These are phyloP conservation scores for Baudoinia panamericana DNA, from an alignment of 495 filamentous ascomycete genomes.

Conservation along the genomic window DNA sequence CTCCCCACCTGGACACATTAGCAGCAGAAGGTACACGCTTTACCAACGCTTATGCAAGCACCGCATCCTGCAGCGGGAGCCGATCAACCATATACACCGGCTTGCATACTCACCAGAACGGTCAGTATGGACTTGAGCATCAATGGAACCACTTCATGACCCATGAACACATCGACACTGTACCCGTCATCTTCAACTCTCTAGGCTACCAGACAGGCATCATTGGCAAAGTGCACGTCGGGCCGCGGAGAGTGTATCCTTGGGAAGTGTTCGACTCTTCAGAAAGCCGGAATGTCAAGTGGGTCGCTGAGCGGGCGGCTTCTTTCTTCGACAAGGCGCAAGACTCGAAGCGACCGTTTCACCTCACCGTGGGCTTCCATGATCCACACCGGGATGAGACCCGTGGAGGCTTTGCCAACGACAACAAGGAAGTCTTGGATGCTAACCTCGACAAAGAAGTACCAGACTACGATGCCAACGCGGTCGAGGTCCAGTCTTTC, in stretches of 20 bases:
- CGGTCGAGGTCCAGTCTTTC: slow-evolving; percentile 29
- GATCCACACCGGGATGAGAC: slow-evolving; percentile 35
- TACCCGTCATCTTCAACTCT: slow-evolving; percentile 28
- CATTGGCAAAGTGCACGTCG: slow-evolving; percentile 38
- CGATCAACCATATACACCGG: slow-evolving; percentile 36
- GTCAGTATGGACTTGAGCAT: slow-evolving; percentile 32
- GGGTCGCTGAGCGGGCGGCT: slow-evolving; percentile 27
- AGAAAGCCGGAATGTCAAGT: slow-evolving; percentile 28
- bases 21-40: slow-evolving; percentile 29
- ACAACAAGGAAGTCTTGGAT: slow-evolving; percentile 9
- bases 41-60: slow-evolving; percentile 33
- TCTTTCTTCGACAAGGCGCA: slow-evolving; percentile 29
- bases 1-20: slow-evolving; percentile 32
- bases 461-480: slow-evolving; percentile 15
- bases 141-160: slow-evolving; percentile 32
- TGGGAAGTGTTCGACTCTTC: slow-evolving; percentile 33
- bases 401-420: slow-evolving; percentile 34
- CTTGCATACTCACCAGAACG: slow-evolving; percentile 36
- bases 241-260: slow-evolving; percentile 29
- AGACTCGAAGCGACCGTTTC: slow-evolving; percentile 26
- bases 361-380: slow-evolving; percentile 34
- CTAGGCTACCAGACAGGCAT: slow-evolving; percentile 33
- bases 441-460: not conserved
- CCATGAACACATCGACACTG: slow-evolving; percentile 32
- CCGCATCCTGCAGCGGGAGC: slow-evolving; percentile 36